Conservation (phyloP, 352 stramenopile genomes). For the Phytopythium delawarense region DNA sequence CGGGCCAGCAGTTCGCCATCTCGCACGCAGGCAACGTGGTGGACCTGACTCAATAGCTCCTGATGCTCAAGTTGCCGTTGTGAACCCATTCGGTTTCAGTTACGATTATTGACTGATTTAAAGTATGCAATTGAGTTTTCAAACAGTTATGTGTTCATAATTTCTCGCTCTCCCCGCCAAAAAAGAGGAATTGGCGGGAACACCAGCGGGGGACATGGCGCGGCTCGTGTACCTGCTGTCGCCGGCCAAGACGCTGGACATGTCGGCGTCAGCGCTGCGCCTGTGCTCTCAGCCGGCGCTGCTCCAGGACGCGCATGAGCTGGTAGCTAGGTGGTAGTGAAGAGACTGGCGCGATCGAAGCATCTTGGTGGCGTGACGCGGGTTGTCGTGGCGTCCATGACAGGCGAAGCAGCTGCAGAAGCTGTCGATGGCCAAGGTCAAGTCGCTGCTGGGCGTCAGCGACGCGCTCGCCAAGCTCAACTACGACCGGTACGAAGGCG, state of each 20-base stretch:
- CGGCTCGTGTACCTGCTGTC: slow-evolving; percentile 82
- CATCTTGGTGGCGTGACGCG: neutral
- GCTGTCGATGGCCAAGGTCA: slow-evolving; percentile 68
- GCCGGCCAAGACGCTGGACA: slow-evolving; percentile 87
- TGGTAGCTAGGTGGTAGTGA: slow-evolving; percentile 22
- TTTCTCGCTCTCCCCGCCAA: neutral
- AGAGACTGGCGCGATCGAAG: neutral
- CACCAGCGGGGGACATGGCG: slow-evolving; percentile 3
- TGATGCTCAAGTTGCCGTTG: neutral
- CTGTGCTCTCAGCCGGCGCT: slow-evolving; percentile 44
- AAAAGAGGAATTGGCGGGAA: neutral
- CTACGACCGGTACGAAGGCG: slow-evolving; percentile 48
- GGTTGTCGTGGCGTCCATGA: neutral
- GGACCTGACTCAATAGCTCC: slow-evolving; percentile 10
- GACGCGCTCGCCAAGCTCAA: slow-evolving; percentile 85
- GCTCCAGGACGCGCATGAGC: slow-evolving; percentile 44
- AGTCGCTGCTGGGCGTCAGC: slow-evolving; percentile 77
- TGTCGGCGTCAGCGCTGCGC: slow-evolving; percentile 28
- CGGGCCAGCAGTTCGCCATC: slow-evolving; percentile 67
- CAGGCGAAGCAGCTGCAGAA: slow-evolving; percentile 52
- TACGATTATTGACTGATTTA: neutral
- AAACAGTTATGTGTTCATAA: neutral
- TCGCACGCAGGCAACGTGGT: slow-evolving; percentile 59
- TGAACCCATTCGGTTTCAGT: neutral
- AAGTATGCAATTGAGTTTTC: neutral